Base-by-base conservation (phyloP, 1,284 basidiomycete genomes). In the Leccinum subrobustum region DNA sequence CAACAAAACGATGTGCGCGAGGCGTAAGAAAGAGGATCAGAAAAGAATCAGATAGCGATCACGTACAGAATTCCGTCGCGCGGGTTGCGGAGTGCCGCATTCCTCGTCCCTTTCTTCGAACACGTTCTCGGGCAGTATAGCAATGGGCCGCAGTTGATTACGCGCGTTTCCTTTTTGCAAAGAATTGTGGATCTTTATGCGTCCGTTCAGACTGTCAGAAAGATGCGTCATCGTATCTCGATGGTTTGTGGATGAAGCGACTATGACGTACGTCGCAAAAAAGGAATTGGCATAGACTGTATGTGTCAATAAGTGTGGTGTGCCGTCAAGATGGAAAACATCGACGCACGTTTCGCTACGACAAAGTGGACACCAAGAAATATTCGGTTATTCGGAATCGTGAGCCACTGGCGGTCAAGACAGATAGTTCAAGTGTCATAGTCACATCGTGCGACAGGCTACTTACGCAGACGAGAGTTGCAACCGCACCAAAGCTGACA, bases 341-440 rank as follows among this genome's bases (percentile, higher is more conserved):
- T 27, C 42, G 25, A 59, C 76, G 42, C 64, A 82, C 81, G 68
- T 70, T 83, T 83, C 53, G 72, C 77, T 56, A 83, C 78, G 12
- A 78, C 70, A 63, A 83, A 83, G 63, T 83, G 77, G 11, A 83
- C 64, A 5, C 74, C 77, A 62, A 83, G 74, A 57, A 81, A 80
- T 18, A 83, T 67, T 16, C 77, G 73, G 50, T 79, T 80, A 1
- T 67, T 42, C 0, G 74, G 72, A 73, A 78, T 76, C 2, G 62
- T 62, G 3, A 78, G 58, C 81, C 79, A 82, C 82, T 83, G 18
- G 33, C 18, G 3, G 9, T 20, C n/a, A 3, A 14, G 9, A 44
- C n/a, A 11, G 18, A 27, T 57, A 16, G 39, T 42, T 6, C 33
- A 35, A 14, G 4, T 29, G n/a, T 35, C 3, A 4, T 50, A 16